Conservation (phyloP, 352 stramenopile species). For the Globisporangium nagaii region DNA sequence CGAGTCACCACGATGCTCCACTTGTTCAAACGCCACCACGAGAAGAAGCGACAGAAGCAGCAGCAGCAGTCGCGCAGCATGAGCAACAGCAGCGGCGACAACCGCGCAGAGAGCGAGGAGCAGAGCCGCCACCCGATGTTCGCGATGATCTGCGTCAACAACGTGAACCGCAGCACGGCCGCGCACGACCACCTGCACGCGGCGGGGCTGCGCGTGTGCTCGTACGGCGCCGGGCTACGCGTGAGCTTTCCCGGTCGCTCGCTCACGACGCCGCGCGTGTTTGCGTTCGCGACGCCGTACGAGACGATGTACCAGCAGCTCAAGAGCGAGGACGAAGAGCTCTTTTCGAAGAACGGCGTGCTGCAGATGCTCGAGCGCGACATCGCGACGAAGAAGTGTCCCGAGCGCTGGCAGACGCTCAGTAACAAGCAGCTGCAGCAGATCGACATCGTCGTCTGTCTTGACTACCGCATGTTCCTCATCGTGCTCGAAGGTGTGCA, state of each 20-base stretch:
- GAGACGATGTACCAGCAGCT: conserved; percentile 49
- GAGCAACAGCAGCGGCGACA: background rate
- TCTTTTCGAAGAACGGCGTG: conserved; percentile 62
- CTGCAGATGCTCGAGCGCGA: conserved; percentile 68
- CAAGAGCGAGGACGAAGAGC: conserved; percentile 36
- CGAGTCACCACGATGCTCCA: conserved; percentile 6
- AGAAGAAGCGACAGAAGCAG: background rate
- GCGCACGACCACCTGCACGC: conserved; percentile 53
- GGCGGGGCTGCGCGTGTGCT: conserved; percentile 61
- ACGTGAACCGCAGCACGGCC: conserved; percentile 82
- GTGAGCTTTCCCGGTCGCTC: conserved; percentile 58
- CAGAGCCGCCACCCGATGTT: conserved; percentile 26
- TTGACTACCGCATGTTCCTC: conserved; percentile 80
- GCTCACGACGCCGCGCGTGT: conserved; percentile 27
- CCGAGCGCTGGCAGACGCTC: conserved; percentile 75
- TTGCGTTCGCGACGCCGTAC: conserved; percentile 73
- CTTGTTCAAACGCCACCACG: conserved; percentile 9
- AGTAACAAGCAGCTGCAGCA: conserved; percentile 46
- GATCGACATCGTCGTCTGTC: conserved; percentile 76
- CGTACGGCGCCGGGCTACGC: conserved; percentile 53
- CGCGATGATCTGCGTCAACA: conserved; percentile 84
- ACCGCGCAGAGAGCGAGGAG: background rate
- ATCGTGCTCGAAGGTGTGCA: conserved; percentile 53
- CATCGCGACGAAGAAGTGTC: conserved; percentile 57
- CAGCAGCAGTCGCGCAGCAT: background rate